A percentile compares a stretch with the other conserved stretches of the same genome.
These are phyloP conservation scores for Rubia occidens DNA, from an alignment of 305 asterid genomes.

Conservation along the genomic window DNA sequence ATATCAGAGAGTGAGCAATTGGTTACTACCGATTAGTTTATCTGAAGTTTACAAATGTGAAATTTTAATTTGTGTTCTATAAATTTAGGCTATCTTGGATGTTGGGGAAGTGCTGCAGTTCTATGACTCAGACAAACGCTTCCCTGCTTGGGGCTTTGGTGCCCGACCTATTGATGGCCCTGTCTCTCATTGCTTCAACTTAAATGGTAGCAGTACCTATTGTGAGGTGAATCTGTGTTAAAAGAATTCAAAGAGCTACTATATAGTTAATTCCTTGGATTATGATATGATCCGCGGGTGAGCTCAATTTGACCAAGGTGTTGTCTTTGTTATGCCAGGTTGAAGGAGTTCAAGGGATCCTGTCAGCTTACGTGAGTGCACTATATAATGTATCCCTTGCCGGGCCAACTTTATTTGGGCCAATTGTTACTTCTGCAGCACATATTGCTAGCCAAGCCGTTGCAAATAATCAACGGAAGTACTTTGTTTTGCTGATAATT, in stretches of 20 bases:
- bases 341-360: constrained; percentile 82
- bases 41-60: constrained; percentile 9
- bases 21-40: constrained; percentile 19
- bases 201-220: constrained; percentile 79
- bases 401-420: constrained; percentile 97
- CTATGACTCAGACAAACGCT: constrained; percentile 74
- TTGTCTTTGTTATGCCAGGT: constrained; percentile 40
- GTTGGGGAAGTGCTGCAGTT: constrained; percentile 85
- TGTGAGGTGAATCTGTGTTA: constrained; percentile 54
- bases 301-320: constrained; percentile 18
- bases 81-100: constrained; percentile 68
- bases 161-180: constrained; percentile 98
- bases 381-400: constrained; percentile 86
- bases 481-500: constrained; percentile 73
- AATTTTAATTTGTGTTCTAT: constrained; percentile 22
- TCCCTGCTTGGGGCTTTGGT: constrained; percentile 99
- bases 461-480: constrained; percentile 58
- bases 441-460: constrained; percentile 78
- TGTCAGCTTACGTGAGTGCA: constrained; percentile 77
- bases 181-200: constrained; percentile 92
- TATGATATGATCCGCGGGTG: constrained; percentile 10
- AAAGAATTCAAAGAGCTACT: constrained; percentile 11
- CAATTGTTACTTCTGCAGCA: constrained; percentile 71
- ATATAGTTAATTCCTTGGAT: constrained; percentile 4
- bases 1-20: constrained; percentile 72